Base-by-base conservation (phyloP, 2,329 filamentous ascomycete genomes). In the Setomelanomma holmii region DNA sequence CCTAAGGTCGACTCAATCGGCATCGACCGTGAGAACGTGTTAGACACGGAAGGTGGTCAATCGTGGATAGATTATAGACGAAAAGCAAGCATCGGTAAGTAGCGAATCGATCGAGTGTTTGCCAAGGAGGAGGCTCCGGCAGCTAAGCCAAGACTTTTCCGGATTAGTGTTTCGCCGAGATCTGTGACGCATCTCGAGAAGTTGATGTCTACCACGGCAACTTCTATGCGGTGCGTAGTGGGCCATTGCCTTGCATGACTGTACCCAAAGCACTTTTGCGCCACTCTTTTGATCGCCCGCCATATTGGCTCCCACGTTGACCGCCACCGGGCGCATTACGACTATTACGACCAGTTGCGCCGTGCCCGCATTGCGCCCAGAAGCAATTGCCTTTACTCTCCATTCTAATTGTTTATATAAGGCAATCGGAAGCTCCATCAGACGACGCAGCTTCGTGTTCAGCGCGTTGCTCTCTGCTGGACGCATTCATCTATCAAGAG, bases 261-360 rank as follows among this genome's bases (percentile, higher is more conserved):
- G 42, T 49, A 33, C 43, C 56, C 39, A 44, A 16, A 16, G 22
- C 36, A 21, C 23, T 39, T 42, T 44, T 36, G 45, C 44, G 49
- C 50, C 53, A 45, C 41, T 56, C 50, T 24, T 35, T 59, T 49
- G 48, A 41, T 40, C 19, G 30, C 23, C 47, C 51, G 60, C 49
- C 68, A 67, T 49, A 66, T 72, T 73, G 71, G 71, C 71, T 65
- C 52, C 62, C 50, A 47, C 36, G 46, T 19, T 61, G 23, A 56
- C 40, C 49, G 61, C 63, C 58, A 49, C 34, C 16, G 34, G 63
- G 64, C 69, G 66, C 51, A 53, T 66, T 36, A 68, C 67, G 64
- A 69, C 60, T 23, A 44, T 59, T 36, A 64, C 64, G 56, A 66
- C 56, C 46, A 44, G 36, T 45, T 54, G 34, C 33, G 39, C 39